Percentiles rank a stretch among this genome's conserved stretches.
phyloP scores from a whole-genome alignment of 2,329 filamentous ascomycete species.

The Aspergillus pseudoglaucus region DNA sequence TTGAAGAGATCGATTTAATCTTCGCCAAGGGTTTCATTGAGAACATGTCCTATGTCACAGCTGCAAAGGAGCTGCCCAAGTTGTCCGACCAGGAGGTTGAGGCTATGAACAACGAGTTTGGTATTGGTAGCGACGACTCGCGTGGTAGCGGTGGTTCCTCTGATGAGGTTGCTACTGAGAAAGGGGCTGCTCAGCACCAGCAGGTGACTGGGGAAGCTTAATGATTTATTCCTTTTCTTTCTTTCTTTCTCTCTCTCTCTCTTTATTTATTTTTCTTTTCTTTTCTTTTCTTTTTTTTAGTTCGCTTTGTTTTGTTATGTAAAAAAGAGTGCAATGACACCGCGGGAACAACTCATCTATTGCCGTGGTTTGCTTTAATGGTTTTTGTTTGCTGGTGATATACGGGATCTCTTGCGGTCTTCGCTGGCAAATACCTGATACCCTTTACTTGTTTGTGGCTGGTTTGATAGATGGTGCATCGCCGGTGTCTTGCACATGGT shows the following conservation, averaged over 20 bases:
- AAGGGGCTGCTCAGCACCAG: background rate
- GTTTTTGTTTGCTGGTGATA: no score
- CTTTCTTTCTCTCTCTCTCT: background rate
- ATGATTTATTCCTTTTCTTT: background rate
- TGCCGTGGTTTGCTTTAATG: background rate
- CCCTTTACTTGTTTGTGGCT: no score
- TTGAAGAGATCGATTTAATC: conserved; percentile 42
- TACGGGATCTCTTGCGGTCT: no score
- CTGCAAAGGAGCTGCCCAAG: conserved; percentile 27
- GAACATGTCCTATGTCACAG: conserved; percentile 35
- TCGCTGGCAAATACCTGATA: no score
- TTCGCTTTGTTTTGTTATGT: background rate
- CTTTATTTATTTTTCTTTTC: background rate
- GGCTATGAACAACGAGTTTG: conserved; percentile 26
- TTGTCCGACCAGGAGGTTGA: conserved; percentile 31
- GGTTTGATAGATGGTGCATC: no score
- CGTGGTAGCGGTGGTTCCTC: conserved; percentile 4
- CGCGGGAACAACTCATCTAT: background rate
- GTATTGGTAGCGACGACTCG: conserved; percentile 13
- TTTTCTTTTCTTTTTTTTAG: background rate
- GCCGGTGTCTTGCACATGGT: no score
- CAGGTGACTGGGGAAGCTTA: background rate
- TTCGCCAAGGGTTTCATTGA: conserved; percentile 40
- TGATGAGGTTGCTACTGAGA: background rate
- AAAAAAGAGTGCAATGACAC: no score